phyloP scores from a whole-genome alignment of 2,329 filamentous ascomycete species.

The Colletotrichum lentis region DNA sequence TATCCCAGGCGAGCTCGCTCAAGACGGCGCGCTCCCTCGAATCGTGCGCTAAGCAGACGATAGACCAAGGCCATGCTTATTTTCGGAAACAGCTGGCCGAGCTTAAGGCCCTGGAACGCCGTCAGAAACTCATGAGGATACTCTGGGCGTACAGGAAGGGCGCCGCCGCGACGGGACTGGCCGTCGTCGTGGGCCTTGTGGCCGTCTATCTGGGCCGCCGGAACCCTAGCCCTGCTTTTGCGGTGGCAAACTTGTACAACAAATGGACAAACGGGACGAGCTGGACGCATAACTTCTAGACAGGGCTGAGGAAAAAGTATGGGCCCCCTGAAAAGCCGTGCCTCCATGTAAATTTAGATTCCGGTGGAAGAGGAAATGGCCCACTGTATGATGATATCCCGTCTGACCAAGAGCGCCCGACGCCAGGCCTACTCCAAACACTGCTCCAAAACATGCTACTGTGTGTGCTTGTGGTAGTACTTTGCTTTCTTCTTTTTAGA shows the following conservation, averaged over 20 bases:
- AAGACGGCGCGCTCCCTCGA: slow-evolving; percentile 75
- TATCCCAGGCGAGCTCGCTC: slow-evolving; percentile 81
- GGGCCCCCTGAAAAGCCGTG: background rate
- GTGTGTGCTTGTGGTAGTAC: background rate
- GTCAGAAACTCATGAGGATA: slow-evolving; percentile 58
- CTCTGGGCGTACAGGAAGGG: slow-evolving; percentile 73
- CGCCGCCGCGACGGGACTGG: slow-evolving; percentile 66
- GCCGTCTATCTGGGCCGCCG: slow-evolving; percentile 71
- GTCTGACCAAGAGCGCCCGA: slow-evolving; percentile 24
- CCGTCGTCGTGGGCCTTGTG: slow-evolving; percentile 71
- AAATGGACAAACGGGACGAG: slow-evolving; percentile 36
- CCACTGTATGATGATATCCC: slow-evolving; percentile 28
- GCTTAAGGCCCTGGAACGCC: slow-evolving; percentile 70
- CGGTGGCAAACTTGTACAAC: slow-evolving; percentile 36
- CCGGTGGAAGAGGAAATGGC: slow-evolving; percentile 1
- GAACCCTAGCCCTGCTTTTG: slow-evolving; percentile 45
- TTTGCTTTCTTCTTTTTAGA: slow-evolving; percentile 37
- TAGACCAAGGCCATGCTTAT: slow-evolving; percentile 71
- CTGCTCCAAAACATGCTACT: background rate
- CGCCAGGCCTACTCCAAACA: slow-evolving; percentile 23
- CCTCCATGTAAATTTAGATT: slow-evolving; percentile 17
- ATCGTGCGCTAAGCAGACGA: slow-evolving; percentile 61
- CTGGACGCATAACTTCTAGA: slow-evolving; percentile 36
- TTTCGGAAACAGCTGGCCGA: slow-evolving; percentile 78
- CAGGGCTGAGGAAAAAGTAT: background rate